A percentile compares a stretch with the other conserved stretches of the same genome.
Conservation (phyloP, 1,284 basidiomycete species). For the Sporisorium exsertum region DNA sequence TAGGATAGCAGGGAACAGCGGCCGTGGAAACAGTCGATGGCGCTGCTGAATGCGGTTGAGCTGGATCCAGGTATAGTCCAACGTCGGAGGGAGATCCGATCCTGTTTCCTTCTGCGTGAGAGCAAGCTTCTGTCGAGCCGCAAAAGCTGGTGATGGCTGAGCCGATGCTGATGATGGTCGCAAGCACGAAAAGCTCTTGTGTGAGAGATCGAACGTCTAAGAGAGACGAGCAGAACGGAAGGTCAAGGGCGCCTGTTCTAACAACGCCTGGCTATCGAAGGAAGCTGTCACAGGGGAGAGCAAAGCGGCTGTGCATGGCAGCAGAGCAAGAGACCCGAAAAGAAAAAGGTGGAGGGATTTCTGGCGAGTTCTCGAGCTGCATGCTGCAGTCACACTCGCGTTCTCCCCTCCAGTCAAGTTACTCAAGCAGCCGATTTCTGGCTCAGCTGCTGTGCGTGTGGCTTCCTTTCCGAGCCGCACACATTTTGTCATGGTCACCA, state of each 20-base stretch:
- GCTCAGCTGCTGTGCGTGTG: no score
- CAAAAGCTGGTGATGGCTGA: neutral
- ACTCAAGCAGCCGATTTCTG: neutral
- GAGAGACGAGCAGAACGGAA: neutral
- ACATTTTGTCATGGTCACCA: no score
- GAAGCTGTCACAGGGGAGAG: no score
- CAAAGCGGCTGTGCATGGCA: conserved; percentile 2
- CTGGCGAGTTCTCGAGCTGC: neutral
- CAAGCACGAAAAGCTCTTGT: neutral
- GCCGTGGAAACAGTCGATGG: neutral
- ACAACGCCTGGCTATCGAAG: no score
- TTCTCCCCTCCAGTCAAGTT: no score
- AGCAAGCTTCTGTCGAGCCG: neutral
- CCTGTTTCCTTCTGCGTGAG: neutral
- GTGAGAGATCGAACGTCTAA: neutral
- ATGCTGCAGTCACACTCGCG: neutral
- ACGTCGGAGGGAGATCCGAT: neutral
- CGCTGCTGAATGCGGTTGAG: neutral
- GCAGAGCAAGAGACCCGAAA: neutral
- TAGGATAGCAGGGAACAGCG: neutral
- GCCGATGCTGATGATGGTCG: neutral
- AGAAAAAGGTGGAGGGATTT: conserved; percentile 5
- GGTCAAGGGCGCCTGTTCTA: no score
- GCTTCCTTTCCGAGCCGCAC: no score
- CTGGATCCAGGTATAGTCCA: neutral